These are phyloP conservation scores for Verbena officinalis DNA, from an alignment of 257 asterid species.

Conservation along the genomic window DNA sequence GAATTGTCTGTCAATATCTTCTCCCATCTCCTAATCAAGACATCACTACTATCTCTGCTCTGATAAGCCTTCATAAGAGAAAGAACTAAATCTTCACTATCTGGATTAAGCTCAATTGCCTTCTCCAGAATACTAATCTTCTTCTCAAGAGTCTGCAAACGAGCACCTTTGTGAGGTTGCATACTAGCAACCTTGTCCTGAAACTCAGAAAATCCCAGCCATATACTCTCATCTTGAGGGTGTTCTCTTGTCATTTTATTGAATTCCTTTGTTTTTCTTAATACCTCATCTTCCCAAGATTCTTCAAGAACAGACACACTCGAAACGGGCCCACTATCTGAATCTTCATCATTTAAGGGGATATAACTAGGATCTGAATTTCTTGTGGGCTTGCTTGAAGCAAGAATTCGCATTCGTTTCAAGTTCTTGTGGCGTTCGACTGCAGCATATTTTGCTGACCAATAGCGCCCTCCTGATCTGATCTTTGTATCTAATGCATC, in stretches of 20 bases:
- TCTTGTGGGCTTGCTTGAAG: conserved; percentile 43
- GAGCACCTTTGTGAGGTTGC: conserved; percentile 93
- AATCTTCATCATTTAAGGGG: conserved; percentile 54
- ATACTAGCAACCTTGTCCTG: conserved; percentile 90
- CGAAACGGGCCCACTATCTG: conserved; percentile 33
- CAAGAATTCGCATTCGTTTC: conserved; percentile 69
- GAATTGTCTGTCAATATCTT: conserved; percentile 70
- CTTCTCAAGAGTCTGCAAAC: conserved; percentile 90
- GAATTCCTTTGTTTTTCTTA: conserved; percentile 84
- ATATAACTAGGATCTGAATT: conserved; percentile 52
- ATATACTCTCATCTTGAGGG: conserved; percentile 76
- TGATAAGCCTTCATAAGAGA: conserved; percentile 87
- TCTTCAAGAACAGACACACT: conserved; percentile 62
- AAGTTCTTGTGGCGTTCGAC: conserved; percentile 86
- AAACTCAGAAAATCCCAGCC: conserved; percentile 86
- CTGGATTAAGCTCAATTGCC: conserved; percentile 91
- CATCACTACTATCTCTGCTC: conserved; percentile 72
- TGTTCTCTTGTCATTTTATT: conserved; percentile 82
- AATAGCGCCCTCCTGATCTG: conserved; percentile 85
- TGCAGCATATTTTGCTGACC: conserved; percentile 85
- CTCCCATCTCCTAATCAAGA: conserved; percentile 88
- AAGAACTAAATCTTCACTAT: conserved; percentile 79
- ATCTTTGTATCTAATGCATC: conserved; percentile 71
- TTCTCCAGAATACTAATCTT: conserved; percentile 94
- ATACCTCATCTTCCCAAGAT: conserved; percentile 91